Percentiles rank a stretch among this genome's conserved stretches.
These are phyloP conservation scores for Chimonanthus praecox DNA, from an alignment of 164 flowering plant genomes.

Conservation along the genomic window DNA sequence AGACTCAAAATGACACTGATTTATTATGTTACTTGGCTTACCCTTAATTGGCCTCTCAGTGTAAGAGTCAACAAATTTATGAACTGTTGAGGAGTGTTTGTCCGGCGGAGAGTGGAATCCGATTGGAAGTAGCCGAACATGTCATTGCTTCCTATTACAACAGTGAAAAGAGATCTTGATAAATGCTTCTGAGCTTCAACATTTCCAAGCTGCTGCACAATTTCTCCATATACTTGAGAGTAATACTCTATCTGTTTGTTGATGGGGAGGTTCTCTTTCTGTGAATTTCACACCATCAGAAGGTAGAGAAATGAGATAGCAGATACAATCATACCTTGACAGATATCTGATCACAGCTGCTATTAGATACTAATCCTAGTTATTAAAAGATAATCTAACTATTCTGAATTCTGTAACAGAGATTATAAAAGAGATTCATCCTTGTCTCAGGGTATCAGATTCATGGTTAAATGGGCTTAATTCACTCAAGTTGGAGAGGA, in stretches of 20 bases:
- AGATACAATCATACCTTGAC: too few relatives aligned
- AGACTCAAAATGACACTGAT: too few relatives aligned
- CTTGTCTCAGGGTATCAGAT: too few relatives aligned
- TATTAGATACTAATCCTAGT: too few relatives aligned
- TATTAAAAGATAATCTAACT: too few relatives aligned
- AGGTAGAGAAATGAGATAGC: not conserved
- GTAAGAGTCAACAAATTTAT: constrained; percentile 29
- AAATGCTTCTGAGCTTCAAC: constrained; percentile 29
- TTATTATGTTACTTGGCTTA: constrained; percentile 1
- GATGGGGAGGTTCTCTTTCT: constrained; percentile 40
- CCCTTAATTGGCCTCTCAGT: constrained; percentile 28
- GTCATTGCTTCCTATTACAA: constrained; percentile 81
- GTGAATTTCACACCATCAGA: not conserved
- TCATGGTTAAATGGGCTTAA: too few relatives aligned
- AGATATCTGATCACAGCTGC: too few relatives aligned
- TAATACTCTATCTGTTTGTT: constrained; percentile 48
- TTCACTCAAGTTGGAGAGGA: too few relatives aligned
- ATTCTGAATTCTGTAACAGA: too few relatives aligned
- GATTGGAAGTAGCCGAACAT: constrained; percentile 38
- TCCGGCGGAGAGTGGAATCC: constrained; percentile 16
- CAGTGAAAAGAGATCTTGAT: constrained; percentile 45
- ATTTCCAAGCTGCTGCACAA: constrained; percentile 41
- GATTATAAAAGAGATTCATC: too few relatives aligned
- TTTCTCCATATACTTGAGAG: constrained; percentile 26
- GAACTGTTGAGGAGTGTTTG: constrained; percentile 44